Conservation (phyloP, 2,329 filamentous ascomycete genomes). For the Aspergillus aculeatus region DNA sequence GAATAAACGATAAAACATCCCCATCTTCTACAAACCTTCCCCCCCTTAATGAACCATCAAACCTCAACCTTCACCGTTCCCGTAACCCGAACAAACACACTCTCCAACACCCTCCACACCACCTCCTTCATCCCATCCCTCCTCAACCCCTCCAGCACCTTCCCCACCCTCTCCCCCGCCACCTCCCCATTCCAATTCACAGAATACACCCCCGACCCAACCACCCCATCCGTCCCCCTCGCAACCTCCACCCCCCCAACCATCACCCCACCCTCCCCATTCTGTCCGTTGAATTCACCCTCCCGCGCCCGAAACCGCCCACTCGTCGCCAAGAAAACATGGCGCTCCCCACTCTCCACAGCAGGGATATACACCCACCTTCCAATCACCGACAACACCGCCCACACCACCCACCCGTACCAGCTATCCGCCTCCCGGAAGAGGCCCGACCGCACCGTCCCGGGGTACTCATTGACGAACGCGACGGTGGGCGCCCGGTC, state of each 20-base stretch:
- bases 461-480: constrained; percentile 5
- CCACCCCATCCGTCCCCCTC: background rate
- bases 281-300: background rate
- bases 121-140: background rate
- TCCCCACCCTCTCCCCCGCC: background rate
- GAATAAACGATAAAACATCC: too few relatives aligned
- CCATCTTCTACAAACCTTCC: too few relatives aligned
- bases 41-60: too few relatives aligned
- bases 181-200: background rate
- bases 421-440: background rate
- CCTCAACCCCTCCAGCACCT: background rate
- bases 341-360: constrained; percentile 2
- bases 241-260: background rate
- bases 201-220: constrained; percentile 6
- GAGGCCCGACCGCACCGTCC: background rate
- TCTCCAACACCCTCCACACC: constrained; percentile 6
- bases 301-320: background rate
- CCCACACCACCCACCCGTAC: constrained; percentile 1
- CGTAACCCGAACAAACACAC: background rate
- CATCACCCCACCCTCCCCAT: background rate
- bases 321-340: constrained; percentile 10
- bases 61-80: background rate
- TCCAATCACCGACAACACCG: background rate
- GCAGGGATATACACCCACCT: background rate
- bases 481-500: background rate